These are phyloP conservation scores for Pseudocercospora cruenta DNA, from an alignment of 2,329 filamentous ascomycete species.

Conservation along the genomic window DNA sequence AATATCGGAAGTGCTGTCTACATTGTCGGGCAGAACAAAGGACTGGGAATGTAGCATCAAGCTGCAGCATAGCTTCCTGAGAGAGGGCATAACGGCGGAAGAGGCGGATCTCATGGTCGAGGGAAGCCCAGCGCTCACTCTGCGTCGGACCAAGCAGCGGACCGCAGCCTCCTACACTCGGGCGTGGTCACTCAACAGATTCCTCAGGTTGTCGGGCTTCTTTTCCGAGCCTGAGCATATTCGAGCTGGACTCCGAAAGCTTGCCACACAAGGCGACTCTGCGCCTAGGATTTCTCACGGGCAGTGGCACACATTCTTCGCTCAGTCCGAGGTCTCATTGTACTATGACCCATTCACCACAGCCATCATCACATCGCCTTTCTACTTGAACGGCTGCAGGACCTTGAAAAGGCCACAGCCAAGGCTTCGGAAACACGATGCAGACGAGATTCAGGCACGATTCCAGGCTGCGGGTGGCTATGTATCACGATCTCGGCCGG, in stretches of 20 bases:
- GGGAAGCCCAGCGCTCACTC: neutral
- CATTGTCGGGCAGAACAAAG: neutral
- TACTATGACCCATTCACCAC: too few relatives aligned
- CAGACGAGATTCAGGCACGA: neutral
- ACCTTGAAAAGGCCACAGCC: neutral
- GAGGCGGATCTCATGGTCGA: neutral
- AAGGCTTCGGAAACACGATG: neutral
- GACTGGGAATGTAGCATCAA: neutral
- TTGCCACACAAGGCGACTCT: neutral
- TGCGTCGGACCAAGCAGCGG: neutral
- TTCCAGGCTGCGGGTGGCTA: neutral
- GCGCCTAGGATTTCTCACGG: neutral
- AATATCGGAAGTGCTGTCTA: neutral
- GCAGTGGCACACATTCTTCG: neutral
- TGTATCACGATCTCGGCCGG: neutral
- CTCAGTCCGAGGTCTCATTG: too few relatives aligned
- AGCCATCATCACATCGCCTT: too few relatives aligned
- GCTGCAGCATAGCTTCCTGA: neutral
- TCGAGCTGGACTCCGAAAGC: neutral
- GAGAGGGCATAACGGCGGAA: neutral
- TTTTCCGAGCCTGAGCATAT: neutral
- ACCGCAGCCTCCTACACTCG: neutral
- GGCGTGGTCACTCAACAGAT: neutral
- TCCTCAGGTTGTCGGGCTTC: neutral
- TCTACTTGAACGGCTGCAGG: too few relatives aligned